These are phyloP conservation scores for Ceratocystis albifundus DNA, from an alignment of 2,329 filamentous ascomycete species.

Conservation along the genomic window DNA sequence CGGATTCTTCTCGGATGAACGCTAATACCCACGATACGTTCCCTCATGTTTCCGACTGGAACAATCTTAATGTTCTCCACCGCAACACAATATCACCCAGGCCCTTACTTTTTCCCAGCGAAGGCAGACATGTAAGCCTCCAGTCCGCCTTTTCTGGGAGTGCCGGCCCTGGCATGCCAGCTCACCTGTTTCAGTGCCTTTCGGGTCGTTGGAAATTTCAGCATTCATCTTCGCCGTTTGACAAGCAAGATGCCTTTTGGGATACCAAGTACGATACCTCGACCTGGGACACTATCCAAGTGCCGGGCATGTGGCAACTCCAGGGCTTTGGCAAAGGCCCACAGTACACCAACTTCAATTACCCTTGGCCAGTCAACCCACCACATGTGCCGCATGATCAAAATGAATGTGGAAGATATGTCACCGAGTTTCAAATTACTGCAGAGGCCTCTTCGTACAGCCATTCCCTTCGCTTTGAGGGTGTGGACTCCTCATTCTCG, in stretches of 20 bases:
- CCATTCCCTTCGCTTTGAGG: conserved; percentile 61
- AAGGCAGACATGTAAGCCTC: conserved; percentile 37
- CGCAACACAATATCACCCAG: conserved; percentile 47
- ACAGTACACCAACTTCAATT: conserved; percentile 59
- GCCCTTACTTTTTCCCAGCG: conserved; percentile 44
- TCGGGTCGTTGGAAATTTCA: conserved; percentile 47
- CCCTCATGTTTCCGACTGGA: conserved; percentile 44
- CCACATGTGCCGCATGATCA: conserved; percentile 54
- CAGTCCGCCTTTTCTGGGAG: conserved; percentile 26
- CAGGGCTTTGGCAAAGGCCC: conserved; percentile 53
- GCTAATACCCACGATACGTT: not conserved
- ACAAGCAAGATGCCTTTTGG: conserved; percentile 36
- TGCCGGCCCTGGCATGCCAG: not conserved
- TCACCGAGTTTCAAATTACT: conserved; percentile 44
- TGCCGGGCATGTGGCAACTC: conserved; percentile 61
- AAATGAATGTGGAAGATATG: conserved; percentile 53
- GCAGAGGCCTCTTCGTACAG: conserved; percentile 41
- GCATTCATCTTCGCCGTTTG: conserved; percentile 36
- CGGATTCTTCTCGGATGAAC: not conserved
- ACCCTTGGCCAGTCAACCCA: conserved; percentile 55
- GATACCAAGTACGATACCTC: conserved; percentile 31
- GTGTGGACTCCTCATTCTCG: conserved; percentile 61
- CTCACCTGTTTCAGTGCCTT: conserved; percentile 27
- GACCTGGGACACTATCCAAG: conserved; percentile 40
- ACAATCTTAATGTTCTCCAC: conserved; percentile 48